Evolutionary conservation across 257 asterid species (phyloP).

Genomic region (Lavandula angustifolia): DNA sequence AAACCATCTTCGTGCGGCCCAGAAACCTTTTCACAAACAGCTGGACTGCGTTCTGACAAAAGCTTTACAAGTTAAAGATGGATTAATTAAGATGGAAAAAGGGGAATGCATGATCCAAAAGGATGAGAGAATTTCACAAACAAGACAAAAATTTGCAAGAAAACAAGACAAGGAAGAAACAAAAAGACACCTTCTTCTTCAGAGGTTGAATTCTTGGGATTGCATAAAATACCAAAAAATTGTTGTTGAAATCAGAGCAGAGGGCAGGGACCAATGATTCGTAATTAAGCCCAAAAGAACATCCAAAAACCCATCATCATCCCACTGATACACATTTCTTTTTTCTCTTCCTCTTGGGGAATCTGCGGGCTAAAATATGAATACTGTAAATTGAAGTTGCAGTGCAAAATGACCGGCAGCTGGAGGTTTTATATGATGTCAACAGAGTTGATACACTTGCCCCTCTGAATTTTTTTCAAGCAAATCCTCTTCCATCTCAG

Average conservation of each 20-base stretch:
- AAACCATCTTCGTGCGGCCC: constrained; percentile 71
- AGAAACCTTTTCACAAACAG: background rate
- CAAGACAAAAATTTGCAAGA: constrained; percentile 31
- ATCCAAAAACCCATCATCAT: constrained; percentile 36
- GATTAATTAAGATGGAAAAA: constrained; percentile 1
- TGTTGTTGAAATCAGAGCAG: constrained; percentile 26
- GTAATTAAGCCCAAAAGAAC: constrained; percentile 31
- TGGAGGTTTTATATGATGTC: background rate
- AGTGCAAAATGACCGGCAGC: background rate
- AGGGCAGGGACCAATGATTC: constrained; percentile 2
- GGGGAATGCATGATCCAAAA: constrained; percentile 23
- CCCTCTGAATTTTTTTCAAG: background rate
- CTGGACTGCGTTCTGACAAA: background rate
- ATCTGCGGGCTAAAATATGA: too few relatives aligned
- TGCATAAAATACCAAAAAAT: background rate
- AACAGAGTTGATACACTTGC: background rate
- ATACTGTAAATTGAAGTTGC: background rate
- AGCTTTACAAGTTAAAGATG: background rate
- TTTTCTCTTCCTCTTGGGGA: too few relatives aligned
- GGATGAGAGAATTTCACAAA: constrained; percentile 1
- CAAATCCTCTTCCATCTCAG: background rate
- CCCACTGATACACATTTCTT: background rate
- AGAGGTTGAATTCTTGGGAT: background rate
- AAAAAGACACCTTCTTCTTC: constrained; percentile 4
- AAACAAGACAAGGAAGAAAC: constrained; percentile 20